Conservation (phyloP, 2,329 filamentous ascomycete genomes). For the Aspergillus sp. region DNA sequence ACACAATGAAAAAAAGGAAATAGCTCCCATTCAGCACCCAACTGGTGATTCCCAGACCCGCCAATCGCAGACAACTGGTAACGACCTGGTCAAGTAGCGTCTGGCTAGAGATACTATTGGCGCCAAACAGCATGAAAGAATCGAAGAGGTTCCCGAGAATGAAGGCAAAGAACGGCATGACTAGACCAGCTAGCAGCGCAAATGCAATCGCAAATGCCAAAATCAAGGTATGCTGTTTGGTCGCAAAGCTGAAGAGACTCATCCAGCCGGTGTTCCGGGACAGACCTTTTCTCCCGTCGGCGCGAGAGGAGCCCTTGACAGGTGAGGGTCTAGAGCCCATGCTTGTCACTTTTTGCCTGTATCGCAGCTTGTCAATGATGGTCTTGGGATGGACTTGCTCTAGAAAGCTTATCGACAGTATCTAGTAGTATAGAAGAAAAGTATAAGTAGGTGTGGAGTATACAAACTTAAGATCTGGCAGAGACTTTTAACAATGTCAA, state of each 20-base stretch:
- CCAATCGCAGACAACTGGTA: slow-evolving; percentile 54
- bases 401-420: neutral
- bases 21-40: slow-evolving; percentile 62
- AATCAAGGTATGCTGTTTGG: slow-evolving; percentile 48
- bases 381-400: neutral
- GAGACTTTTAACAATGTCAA: no score
- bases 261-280: slow-evolving; percentile 35
- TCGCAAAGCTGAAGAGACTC: slow-evolving; percentile 65
- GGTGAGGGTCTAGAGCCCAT: neutral
- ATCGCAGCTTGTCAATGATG: neutral
- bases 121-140: slow-evolving; percentile 58
- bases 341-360: neutral
- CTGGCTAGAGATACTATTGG: slow-evolving; percentile 41
- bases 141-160: slow-evolving; percentile 70
- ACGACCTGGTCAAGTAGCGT: slow-evolving; percentile 51
- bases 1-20: slow-evolving; percentile 63
- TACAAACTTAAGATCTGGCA: no score
- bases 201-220: slow-evolving; percentile 49
- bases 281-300: neutral
- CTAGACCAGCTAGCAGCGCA: slow-evolving; percentile 52
- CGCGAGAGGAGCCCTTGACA: neutral
- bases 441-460: no score
- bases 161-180: slow-evolving; percentile 59
- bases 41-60: slow-evolving; percentile 54
- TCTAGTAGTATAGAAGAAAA: neutral